Base-by-base conservation (phyloP, 2,329 filamentous ascomycete genomes). In the Trichoderma brevicompactum region DNA sequence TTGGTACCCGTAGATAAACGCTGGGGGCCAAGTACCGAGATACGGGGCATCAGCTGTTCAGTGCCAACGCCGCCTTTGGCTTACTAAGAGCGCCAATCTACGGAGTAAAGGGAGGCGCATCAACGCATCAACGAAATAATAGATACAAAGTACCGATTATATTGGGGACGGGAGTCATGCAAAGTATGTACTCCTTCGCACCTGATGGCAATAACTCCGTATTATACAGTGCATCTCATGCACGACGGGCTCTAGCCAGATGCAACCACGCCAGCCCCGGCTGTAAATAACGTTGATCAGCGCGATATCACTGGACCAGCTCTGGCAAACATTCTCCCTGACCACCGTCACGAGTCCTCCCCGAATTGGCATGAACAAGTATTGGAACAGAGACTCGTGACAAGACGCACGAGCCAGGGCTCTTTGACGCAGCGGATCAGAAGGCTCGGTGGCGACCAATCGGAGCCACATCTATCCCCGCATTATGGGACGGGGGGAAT, bases 371-470 rank as follows among this genome's bases (percentile, higher is more conserved):
- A 54, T 61, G 53, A 54, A 19, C 23, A 28, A 46, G 36, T 55
- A 49, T 64, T 55, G 52, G 50, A 36, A 28, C 19, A 38, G 9
- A 52, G 65, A 12, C 65, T 58, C 65, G 65, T 66, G 65, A 66
- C 65, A 66, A 46, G n/a, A 43, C 32, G 65, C 65, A 66, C 65
- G 59, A 58, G 59, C 65, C 65, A 64, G 65, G 59, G 41, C 38
- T 46, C 19, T 54, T 41, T 65, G 56, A 54, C 58, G 55, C 50
- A 38, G 58, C 64, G 64, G 58, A 64, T 64, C 65, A 66, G 60
- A 56, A 56, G 59, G 15, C 7, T 34, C 6, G 15, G 44, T 55
- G 60, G 52, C 43, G 60, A 32, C 65, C 65, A 66, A 66, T 66
- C 52, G 65, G 65, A 46, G 65, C 41, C 41, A 28, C 49, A 44